Evolutionary conservation across 2,329 filamentous ascomycete species (phyloP).

Genomic region (Lanzia echinophila): DNA sequence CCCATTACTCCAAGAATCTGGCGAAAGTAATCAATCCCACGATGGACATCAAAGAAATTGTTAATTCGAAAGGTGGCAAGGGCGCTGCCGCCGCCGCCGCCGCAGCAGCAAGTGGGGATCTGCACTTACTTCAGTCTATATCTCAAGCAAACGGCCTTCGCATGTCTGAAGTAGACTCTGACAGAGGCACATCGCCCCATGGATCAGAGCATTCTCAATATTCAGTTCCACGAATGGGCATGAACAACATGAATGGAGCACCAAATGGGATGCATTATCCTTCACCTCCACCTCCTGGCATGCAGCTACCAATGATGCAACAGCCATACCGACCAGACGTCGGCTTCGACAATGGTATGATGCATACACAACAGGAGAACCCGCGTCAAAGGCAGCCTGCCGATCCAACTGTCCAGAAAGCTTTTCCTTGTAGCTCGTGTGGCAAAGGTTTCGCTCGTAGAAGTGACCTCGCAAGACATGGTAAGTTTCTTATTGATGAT

Average conservation of each 20-base stretch:
- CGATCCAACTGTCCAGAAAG: conserved; percentile 44
- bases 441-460: conserved; percentile 86
- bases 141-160: conserved; percentile 28
- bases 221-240: conserved; percentile 25
- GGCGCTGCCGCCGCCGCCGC: conserved; percentile 25
- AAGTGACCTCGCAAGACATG: conserved; percentile 90
- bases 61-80: conserved; percentile 31
- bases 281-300: conserved; percentile 29
- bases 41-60: conserved; percentile 34
- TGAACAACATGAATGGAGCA: conserved; percentile 28
- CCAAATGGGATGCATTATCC: conserved; percentile 30
- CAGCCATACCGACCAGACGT: conserved; percentile 27
- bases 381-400: conserved; percentile 12
- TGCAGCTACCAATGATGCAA: conserved; percentile 32
- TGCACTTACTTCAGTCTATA: conserved; percentile 32
- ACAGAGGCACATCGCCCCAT: conserved; percentile 30
- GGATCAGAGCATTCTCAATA: conserved; percentile 32
- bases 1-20: neutral
- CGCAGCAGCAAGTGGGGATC: conserved; percentile 26
- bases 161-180: conserved; percentile 30
- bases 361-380: conserved; percentile 22
- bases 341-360: conserved; percentile 26
- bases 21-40: conserved; percentile 6
- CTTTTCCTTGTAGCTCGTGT: conserved; percentile 85
- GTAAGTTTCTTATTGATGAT: conserved; percentile 48